Conservation (phyloP, 345 rosid species). For the Combretum micranthum region DNA sequence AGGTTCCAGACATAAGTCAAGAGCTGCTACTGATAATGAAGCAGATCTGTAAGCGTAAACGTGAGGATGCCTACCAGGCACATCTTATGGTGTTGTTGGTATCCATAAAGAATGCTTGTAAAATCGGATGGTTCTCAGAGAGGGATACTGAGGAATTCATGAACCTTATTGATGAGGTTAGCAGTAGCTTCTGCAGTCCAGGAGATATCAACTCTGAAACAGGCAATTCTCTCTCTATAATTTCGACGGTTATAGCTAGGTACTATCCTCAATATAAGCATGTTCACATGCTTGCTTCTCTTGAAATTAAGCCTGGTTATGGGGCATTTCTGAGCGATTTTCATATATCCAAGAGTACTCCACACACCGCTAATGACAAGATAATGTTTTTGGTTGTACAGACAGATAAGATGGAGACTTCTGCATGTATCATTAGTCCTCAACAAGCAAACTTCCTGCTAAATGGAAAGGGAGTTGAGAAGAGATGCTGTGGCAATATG, state of each 20-base stretch:
- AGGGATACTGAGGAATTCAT: slow-evolving; percentile 50
- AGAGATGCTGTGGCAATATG: slow-evolving; percentile 57
- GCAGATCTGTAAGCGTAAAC: slow-evolving; percentile 52
- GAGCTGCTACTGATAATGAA: slow-evolving; percentile 57
- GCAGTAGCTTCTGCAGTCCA: slow-evolving; percentile 40
- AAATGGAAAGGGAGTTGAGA: slow-evolving; percentile 72
- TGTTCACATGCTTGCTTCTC: slow-evolving; percentile 58
- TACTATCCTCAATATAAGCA: slow-evolving; percentile 67
- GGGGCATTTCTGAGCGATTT: slow-evolving; percentile 51
- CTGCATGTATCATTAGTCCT: slow-evolving; percentile 76
- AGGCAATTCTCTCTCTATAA: slow-evolving; percentile 19
- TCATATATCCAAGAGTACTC: slow-evolving; percentile 44
- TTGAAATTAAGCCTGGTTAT: slow-evolving; percentile 81
- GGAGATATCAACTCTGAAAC: slow-evolving; percentile 23
- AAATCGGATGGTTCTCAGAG: slow-evolving; percentile 68
- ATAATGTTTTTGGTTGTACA: slow-evolving; percentile 71
- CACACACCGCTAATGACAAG: slow-evolving; percentile 50
- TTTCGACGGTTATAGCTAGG: slow-evolving; percentile 54
- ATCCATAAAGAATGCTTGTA: slow-evolving; percentile 89
- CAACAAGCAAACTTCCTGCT: slow-evolving; percentile 71
- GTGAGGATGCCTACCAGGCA: slow-evolving; percentile 42
- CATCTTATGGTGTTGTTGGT: slow-evolving; percentile 81
- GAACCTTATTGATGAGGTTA: slow-evolving; percentile 64
- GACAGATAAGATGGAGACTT: slow-evolving; percentile 56
- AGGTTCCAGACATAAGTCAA: slow-evolving; percentile 40